Evolutionary conservation across 139 green algal species (phyloP).

Genomic region (Tetratostichococcus sp.): DNA sequence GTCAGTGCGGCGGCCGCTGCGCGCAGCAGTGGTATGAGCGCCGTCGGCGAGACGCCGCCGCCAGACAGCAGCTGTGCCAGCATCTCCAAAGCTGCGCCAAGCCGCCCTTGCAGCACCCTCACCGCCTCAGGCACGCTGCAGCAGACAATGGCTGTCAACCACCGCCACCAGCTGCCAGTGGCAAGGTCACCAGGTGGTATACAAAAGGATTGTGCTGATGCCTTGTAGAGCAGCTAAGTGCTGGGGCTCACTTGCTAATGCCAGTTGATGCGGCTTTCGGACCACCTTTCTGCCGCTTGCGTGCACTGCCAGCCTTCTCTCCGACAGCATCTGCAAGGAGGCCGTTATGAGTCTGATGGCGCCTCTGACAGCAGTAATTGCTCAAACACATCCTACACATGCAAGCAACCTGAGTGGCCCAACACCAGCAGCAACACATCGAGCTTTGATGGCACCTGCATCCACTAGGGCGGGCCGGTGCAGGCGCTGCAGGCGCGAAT

Average conservation of each 20-base stretch:
- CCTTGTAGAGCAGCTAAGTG: too few species aligned
- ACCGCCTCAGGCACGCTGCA: conserved; percentile 11
- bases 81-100: conserved; percentile 31
- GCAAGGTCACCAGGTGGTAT: too few species aligned
- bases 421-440: too few species aligned
- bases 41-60: conserved; percentile 26
- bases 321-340: neutral
- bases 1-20: conserved; percentile 37
- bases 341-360: too few species aligned
- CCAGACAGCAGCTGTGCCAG: conserved; percentile 28
- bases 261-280: neutral
- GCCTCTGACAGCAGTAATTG: too few species aligned
- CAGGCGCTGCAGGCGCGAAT: conserved; percentile 33
- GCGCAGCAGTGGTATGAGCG: conserved; percentile 58
- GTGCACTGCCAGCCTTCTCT: neutral
- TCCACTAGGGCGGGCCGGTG: conserved; percentile 27
- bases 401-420: too few species aligned
- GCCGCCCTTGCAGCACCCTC: conserved; percentile 8
- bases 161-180: neutral
- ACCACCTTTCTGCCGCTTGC: neutral
- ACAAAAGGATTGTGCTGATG: too few species aligned
- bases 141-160: too few species aligned
- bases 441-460: neutral
- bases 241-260: neutral
- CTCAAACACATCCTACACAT: neutral